phyloP scores from a whole-genome alignment of 2,329 filamentous ascomycete species.

The Phoma sp. region DNA sequence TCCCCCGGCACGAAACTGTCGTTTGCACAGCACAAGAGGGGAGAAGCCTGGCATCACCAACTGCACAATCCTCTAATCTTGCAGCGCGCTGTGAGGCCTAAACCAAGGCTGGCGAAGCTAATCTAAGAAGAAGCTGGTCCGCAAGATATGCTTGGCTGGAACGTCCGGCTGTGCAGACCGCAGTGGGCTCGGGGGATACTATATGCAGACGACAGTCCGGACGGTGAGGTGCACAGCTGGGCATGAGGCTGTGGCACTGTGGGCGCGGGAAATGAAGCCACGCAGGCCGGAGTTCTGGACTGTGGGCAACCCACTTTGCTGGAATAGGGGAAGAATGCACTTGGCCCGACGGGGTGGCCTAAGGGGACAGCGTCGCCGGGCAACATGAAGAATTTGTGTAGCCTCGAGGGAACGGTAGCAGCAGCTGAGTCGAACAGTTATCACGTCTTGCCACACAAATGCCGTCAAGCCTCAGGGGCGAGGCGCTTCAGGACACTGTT shows the following conservation, averaged over 20 bases:
- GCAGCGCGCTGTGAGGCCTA: constrained; percentile 16
- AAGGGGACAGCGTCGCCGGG: constrained; percentile 10
- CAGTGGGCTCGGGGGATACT: constrained; percentile 14
- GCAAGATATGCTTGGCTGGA: constrained; percentile 17
- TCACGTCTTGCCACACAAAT: constrained; percentile 3
- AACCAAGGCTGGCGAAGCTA: constrained; percentile 23
- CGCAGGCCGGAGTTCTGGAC: constrained; percentile 30
- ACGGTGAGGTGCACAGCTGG: constrained; percentile 34
- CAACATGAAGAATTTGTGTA: constrained; percentile 17
- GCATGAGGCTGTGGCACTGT: constrained; percentile 36
- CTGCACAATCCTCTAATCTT: constrained; percentile 25
- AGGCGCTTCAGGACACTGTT: constrained; percentile 26
- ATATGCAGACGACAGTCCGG: constrained; percentile 28
- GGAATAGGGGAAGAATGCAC: constrained; percentile 22
- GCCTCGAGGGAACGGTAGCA: constrained; percentile 11
- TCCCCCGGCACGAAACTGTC: constrained; percentile 3
- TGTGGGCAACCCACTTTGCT: constrained; percentile 20
- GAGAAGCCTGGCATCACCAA: constrained; percentile 19
- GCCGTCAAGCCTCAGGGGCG: constrained; percentile 26
- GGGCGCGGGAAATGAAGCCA: constrained; percentile 42
- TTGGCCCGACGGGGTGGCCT: constrained; percentile 11
- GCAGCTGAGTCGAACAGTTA: constrained; percentile 1
- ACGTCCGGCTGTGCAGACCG: constrained; percentile 20
- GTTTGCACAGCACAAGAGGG: constrained; percentile 7
- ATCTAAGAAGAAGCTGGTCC: constrained; percentile 22